Evolutionary conservation across 2,329 filamentous ascomycete genomes (phyloP), one percentile per base, ranked within the genome.

Genomic region (Aspergillus alliaceus): DNA sequence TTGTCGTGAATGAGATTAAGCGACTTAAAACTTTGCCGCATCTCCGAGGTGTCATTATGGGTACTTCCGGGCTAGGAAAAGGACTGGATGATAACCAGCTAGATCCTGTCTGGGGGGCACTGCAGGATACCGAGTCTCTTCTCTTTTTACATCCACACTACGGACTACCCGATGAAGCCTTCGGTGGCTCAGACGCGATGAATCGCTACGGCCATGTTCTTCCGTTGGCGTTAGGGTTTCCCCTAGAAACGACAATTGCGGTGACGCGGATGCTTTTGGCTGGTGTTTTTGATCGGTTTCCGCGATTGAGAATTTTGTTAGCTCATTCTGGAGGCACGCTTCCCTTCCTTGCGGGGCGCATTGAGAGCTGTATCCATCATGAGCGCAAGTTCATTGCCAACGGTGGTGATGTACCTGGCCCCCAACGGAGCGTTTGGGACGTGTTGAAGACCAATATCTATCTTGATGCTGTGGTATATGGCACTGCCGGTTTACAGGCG

Each of bases 141-240:
- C 80, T 96, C 49, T 97, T 97, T 77, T 74, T 97, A 51, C 93
- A 97, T 74, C 93, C 93, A 27, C 93, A 97, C 75, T 96, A 97
- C 71, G 93, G 93, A 1, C 83, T 97, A 2, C 92, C 91, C 0
- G 84, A 84, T 58, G 84, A 86, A 8, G 90, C 96, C 3, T 96
- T 90, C 76, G 93, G 93, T 0, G 93, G 93, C 0, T 84, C 90
- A 0, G 80, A 88, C 7, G 85, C 84, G 0, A 79, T 77, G 22
- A 87, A 88, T 59, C 81, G 84, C 31, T 96, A 96, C 69, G 93
- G 93, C 0, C 93, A 96, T 71, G 91, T 96, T 1, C 80, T 97
- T 2, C 90, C 92, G 0, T 79, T 97, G 0, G 90, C 91, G 0
- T 78, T 97, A 3, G 93, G 93, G 0, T 96, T 96, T 70, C 92